phyloP scores from a whole-genome alignment of 2,329 filamentous ascomycete genomes.

The Aspergillus clavatus region DNA sequence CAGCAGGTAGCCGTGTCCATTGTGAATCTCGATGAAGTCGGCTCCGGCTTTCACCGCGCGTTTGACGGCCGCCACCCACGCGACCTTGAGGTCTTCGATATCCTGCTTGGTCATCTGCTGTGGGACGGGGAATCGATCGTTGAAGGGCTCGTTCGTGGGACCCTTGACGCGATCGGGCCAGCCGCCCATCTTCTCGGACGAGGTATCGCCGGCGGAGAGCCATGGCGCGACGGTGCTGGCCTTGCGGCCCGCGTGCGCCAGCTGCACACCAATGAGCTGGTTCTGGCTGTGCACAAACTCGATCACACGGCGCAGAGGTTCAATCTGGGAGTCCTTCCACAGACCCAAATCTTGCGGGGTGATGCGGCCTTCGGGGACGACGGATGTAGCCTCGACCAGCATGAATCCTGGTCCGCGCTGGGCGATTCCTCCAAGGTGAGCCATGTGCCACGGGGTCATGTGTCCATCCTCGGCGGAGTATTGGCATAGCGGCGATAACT shows the following conservation, averaged over 20 bases:
- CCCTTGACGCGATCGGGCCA: conserved; percentile 53
- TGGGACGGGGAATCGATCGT: conserved; percentile 57
- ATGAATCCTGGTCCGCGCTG: conserved; percentile 70
- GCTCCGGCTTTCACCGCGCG: conserved; percentile 65
- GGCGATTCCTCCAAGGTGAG: conserved; percentile 75
- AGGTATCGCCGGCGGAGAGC: conserved; percentile 27
- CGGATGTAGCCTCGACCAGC: conserved; percentile 73
- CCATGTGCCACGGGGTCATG: conserved; percentile 73
- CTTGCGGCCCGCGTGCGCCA: conserved; percentile 71
- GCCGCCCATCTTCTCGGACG: conserved; percentile 51
- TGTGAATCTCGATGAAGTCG: conserved; percentile 76
- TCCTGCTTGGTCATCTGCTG: conserved; percentile 60
- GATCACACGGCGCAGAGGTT: conserved; percentile 60
- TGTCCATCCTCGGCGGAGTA: conserved; percentile 67
- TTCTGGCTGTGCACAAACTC: conserved; percentile 77
- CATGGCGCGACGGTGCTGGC: conserved; percentile 54
- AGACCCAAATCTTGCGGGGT: conserved; percentile 59
- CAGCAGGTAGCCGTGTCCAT: conserved; percentile 73
- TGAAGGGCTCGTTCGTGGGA: conserved; percentile 58
- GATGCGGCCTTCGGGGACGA: conserved; percentile 73
- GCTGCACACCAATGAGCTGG: conserved; percentile 72
- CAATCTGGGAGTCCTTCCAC: conserved; percentile 80
- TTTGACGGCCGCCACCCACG: conserved; percentile 56
- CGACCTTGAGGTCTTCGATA: conserved; percentile 61
- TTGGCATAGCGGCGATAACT: conserved; percentile 61